These are phyloP conservation scores for Pisolithus tinctorius DNA, from an alignment of 768 basidiomycete genomes.

Conservation along the genomic window DNA sequence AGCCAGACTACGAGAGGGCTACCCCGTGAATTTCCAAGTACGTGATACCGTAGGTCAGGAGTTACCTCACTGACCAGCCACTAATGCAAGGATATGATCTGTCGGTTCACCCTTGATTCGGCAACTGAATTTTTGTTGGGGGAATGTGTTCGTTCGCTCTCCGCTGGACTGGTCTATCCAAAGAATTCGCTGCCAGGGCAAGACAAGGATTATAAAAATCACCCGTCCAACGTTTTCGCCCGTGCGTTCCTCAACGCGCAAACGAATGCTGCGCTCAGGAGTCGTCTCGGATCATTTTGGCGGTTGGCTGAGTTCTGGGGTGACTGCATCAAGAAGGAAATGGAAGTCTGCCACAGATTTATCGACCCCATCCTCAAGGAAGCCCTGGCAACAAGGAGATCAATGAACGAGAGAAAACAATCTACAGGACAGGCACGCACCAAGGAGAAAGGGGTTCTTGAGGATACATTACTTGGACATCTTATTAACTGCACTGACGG, in stretches of 20 bases:
- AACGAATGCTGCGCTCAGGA: constrained; percentile 31
- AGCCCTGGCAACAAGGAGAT: constrained; percentile 36
- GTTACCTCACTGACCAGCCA: background rate
- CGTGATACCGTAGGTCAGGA: background rate
- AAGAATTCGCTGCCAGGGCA: constrained; percentile 11
- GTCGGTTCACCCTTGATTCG: constrained; percentile 54
- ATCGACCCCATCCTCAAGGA: constrained; percentile 47
- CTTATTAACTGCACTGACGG: constrained; percentile 26
- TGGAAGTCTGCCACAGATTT: constrained; percentile 43
- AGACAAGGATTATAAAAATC: constrained; percentile 12
- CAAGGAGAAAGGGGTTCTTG: constrained; percentile 9
- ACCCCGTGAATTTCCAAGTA: constrained; percentile 53
- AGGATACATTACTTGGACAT: constrained; percentile 25
- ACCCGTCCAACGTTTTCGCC: constrained; percentile 38
- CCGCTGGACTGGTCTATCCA: constrained; percentile 44
- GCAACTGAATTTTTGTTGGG: constrained; percentile 55
- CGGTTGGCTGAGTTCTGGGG: constrained; percentile 46
- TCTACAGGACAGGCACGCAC: constrained; percentile 5
- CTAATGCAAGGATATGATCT: constrained; percentile 38
- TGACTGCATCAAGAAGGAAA: constrained; percentile 39
- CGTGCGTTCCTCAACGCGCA: constrained; percentile 48
- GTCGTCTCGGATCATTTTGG: constrained; percentile 41
- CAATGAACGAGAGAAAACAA: constrained; percentile 15
- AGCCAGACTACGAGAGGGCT: constrained; percentile 36
- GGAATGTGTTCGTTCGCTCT: constrained; percentile 39